Evolutionary conservation across 2,329 filamentous ascomycete genomes (phyloP).

Genomic region (Arthrobotrys sphaeroides): DNA sequence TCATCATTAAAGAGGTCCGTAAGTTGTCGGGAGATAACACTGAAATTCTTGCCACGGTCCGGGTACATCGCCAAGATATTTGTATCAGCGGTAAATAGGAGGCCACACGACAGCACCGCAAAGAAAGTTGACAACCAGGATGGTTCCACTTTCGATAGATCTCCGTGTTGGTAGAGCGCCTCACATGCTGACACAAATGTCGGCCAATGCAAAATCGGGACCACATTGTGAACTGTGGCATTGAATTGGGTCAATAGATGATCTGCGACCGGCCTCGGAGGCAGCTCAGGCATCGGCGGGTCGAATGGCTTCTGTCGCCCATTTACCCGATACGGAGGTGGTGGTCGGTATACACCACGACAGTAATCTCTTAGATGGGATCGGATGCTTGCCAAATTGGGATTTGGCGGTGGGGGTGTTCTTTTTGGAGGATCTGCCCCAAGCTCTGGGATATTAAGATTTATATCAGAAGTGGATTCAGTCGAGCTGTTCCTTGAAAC

Average conservation of each 20-base stretch:
- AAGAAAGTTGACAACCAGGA: slow-evolving; percentile 85
- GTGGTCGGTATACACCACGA: slow-evolving; percentile 81
- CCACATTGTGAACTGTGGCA: slow-evolving; percentile 77
- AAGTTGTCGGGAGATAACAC: slow-evolving; percentile 75
- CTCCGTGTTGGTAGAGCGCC: slow-evolving; percentile 74
- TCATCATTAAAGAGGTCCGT: slow-evolving; percentile 85
- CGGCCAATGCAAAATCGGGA: slow-evolving; percentile 89
- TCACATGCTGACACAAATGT: slow-evolving; percentile 81
- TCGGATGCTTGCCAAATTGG: slow-evolving; percentile 77
- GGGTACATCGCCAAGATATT: slow-evolving; percentile 60
- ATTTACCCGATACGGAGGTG: slow-evolving; percentile 72
- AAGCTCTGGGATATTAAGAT: slow-evolving; percentile 68
- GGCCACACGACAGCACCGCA: slow-evolving; percentile 82
- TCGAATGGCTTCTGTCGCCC: slow-evolving; percentile 65
- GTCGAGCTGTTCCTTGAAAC: slow-evolving; percentile 65
- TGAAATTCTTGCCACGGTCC: slow-evolving; percentile 71
- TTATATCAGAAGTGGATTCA: slow-evolving; percentile 58
- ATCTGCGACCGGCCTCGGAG: slow-evolving; percentile 75
- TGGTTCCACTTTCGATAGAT: slow-evolving; percentile 70
- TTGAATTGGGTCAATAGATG: slow-evolving; percentile 80
- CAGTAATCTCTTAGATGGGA: slow-evolving; percentile 77
- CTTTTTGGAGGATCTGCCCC: slow-evolving; percentile 73
- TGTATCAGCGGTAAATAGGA: slow-evolving; percentile 73
- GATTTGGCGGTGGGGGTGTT: slow-evolving; percentile 70
- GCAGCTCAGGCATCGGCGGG: slow-evolving; percentile 71